Conservation (phyloP, 495 filamentous ascomycete genomes). For the Paragyromitra xinjiangensis region DNA sequence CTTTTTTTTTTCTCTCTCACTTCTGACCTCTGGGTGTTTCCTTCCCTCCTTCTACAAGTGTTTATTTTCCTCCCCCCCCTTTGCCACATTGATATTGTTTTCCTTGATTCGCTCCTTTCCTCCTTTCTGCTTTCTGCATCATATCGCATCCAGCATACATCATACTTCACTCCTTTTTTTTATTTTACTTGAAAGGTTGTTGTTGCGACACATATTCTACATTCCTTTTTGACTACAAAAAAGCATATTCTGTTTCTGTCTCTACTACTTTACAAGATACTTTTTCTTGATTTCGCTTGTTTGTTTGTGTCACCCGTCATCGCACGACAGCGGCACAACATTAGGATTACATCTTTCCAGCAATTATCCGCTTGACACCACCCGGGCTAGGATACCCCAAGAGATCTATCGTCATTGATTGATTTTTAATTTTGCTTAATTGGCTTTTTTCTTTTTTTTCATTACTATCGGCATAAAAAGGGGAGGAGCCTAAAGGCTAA, state of each 20-base stretch:
- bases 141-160: constrained; percentile 10
- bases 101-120: background rate
- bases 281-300: constrained; percentile 35
- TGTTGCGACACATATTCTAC: background rate
- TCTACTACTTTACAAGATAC: background rate
- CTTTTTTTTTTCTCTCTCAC: constrained; percentile 16
- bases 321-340: constrained; percentile 12
- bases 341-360: constrained; percentile 14
- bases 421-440: constrained; percentile 4
- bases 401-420: constrained; percentile 1
- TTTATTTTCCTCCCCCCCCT: constrained; percentile 10
- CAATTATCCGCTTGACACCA: constrained; percentile 30
- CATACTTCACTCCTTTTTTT: background rate
- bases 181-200: background rate
- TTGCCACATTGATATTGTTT: constrained; percentile 27
- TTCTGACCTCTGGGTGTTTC: background rate
- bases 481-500: constrained; percentile 22
- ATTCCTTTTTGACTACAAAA: background rate
- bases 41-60: background rate
- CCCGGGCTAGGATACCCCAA: background rate
- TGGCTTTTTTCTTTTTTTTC: background rate
- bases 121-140: constrained; percentile 12
- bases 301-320: constrained; percentile 39
- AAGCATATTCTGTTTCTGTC: constrained; percentile 32
- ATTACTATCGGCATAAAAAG: constrained; percentile 14